phyloP scores from a whole-genome alignment of 495 filamentous ascomycete species.

The Penicillium fimorum region DNA sequence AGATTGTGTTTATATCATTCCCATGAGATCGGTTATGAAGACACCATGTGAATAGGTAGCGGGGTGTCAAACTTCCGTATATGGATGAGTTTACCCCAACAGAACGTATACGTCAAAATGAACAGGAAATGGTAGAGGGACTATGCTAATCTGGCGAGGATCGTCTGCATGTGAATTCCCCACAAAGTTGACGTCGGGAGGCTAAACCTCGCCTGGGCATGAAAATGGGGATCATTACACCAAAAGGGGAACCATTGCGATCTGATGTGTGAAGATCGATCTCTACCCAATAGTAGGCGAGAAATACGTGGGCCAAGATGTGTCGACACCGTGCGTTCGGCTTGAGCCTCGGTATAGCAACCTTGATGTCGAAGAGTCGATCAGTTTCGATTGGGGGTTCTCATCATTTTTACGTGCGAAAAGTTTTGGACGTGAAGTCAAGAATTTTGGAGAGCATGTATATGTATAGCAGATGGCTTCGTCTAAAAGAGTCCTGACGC shows the following conservation, averaged over 20 bases:
- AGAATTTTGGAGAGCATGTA: not conserved
- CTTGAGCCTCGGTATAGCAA: constrained; percentile 7
- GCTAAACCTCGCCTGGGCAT: not conserved
- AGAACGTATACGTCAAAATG: constrained; percentile 18
- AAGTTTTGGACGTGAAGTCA: not conserved
- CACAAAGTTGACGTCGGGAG: constrained; percentile 7
- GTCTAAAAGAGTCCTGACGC: not conserved
- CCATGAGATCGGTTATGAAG: not conserved
- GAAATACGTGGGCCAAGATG: not conserved
- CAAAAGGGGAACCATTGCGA: constrained; percentile 10
- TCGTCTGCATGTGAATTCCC: constrained; percentile 21
- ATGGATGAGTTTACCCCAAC: constrained; percentile 25
- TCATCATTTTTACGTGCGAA: not conserved
- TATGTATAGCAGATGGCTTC: not conserved
- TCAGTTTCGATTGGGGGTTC: not conserved
- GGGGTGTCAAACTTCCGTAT: constrained; percentile 4
- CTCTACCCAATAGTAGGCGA: constrained; percentile 1
- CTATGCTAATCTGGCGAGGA: constrained; percentile 8
- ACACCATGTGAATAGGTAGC: constrained; percentile 22
- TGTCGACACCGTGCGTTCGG: not conserved
- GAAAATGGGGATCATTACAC: not conserved
- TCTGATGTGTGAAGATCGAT: not conserved
- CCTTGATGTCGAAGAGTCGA: constrained; percentile 4
- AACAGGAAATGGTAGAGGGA: constrained; percentile 2
- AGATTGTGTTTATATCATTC: constrained; percentile 21